phyloP scores from a whole-genome alignment of 306 rosid species.

The Rosa multiflora region DNA sequence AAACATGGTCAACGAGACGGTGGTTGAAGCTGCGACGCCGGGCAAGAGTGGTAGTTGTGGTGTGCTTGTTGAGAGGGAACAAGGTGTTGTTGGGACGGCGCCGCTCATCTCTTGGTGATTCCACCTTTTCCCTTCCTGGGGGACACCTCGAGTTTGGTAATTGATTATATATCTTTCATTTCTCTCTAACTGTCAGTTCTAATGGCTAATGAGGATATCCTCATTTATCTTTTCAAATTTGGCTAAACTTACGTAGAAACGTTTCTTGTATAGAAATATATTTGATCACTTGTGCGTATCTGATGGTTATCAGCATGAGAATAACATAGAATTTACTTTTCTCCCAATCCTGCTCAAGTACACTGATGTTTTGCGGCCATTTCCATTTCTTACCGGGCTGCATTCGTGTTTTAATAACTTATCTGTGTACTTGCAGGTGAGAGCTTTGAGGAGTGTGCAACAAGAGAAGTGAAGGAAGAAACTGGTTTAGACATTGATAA shows the following conservation, averaged over 20 bases:
- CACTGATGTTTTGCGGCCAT: too few relatives aligned
- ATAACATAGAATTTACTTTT: too few relatives aligned
- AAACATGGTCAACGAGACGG: not conserved
- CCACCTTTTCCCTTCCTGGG: constrained; percentile 43
- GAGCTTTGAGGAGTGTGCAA: constrained; percentile 68
- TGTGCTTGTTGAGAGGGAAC: constrained; percentile 23
- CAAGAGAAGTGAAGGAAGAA: constrained; percentile 72
- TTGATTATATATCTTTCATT: not conserved
- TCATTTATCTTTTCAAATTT: too few relatives aligned
- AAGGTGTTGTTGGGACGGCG: constrained; percentile 26
- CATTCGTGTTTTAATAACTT: not conserved
- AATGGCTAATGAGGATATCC: too few relatives aligned
- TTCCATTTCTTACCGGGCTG: too few relatives aligned
- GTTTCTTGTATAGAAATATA: too few relatives aligned
- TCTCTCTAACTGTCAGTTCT: too few relatives aligned
- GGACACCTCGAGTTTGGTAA: constrained; percentile 36
- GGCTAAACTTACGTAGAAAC: too few relatives aligned
- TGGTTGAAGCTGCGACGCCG: not conserved
- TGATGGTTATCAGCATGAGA: too few relatives aligned
- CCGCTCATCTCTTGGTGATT: constrained; percentile 5
- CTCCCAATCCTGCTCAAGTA: too few relatives aligned
- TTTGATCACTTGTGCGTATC: too few relatives aligned
- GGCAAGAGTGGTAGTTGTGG: constrained; percentile 24
- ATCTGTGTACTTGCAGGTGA: constrained; percentile 43
- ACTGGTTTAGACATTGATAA: constrained; percentile 50